Base-by-base conservation (phyloP, 2,329 filamentous ascomycete genomes). In the Leptographium flavum region DNA sequence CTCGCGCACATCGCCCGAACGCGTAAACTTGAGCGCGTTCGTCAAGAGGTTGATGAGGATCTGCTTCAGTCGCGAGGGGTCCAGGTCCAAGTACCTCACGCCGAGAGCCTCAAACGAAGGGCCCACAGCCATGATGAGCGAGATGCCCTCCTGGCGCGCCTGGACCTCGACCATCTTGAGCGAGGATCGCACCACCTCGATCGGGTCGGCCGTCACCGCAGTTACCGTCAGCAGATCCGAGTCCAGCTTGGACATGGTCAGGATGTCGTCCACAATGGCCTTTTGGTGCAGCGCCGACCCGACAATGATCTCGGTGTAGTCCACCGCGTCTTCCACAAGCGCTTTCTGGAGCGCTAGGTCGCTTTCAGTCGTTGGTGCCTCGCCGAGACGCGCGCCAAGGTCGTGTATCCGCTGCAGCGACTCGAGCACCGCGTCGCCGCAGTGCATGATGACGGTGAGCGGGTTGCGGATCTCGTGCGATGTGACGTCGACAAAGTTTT, bases 1-100 rank as follows among this genome's bases (percentile, higher is more conserved):
- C 36, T 74, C 73, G 8, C 78, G 71, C 13, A 66, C 73, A 15
- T 69, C 67, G 17, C 79, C 74, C 0, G 69, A 69, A 31, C 77
- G 77, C 1, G 85, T 90, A 56, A 88, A 90, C 55, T 90, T 90
- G 59, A 90, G 79, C 0, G 83, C 82, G 54, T 90, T 90, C 8
- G 83, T 85, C 9, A 84, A 73, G 1, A 90, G 69, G 54, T 90
- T 90, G 58, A 90, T 87, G 4, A 88, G 66, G 1, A 88, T 81
- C 59, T 90, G 84, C 43, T 83, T 72, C 42, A 90, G 76, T 22
- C 84, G 72, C 15, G 79, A 82, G 0, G 84, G 80, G 57, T 90
- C 85, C 25, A 87, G 61, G 30, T 70, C 63, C 3, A 87, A 74
- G 68, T 77, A 87, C 31, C 81, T 74, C 30, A 83, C 64, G 0